Evolutionary conservation across 202 grass and related monocot genomes (phyloP), one percentile per base, ranked within the genome.

Genomic region (Carex sylvatica): DNA sequence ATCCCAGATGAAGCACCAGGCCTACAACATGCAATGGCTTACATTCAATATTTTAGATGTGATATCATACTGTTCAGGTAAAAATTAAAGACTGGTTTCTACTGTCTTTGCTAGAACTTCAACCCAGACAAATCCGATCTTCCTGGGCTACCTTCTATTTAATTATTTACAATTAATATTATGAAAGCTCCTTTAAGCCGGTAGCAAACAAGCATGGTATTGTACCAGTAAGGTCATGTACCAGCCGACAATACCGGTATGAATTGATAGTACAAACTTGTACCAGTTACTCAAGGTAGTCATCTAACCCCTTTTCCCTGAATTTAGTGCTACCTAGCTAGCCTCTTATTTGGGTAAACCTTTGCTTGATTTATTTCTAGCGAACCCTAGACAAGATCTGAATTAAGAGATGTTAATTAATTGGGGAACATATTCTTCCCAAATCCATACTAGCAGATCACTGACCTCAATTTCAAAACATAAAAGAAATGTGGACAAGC

Each of bases 1-100:
- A 95, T 95, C 56, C 92, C 96, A 67, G 96, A 99, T 16, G 96
- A 95, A 80, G 88, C 89, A 38, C 96, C 93, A 76, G 91, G 91
- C 87, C 96, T 99, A 85, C 13, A 91, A 63, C 38, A 64, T 22
- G 68, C 77, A 84, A 19, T 16, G 52, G 15, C 30, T 65, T 61
- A 28, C 4, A 70, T 28, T 54, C 54, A 54, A 46, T 52, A 22
- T 0, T 82, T 28, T 33, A 53, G 51, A 56, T 55, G 26, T 55
- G 6, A 56, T 33, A 56, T 55, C 52, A 38, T 18, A 60, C 31
- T 20, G 30, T 78, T 54, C 16, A 22, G 16, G 9, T 59, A 7
- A 58, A 77, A 52, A 51, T 52, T 26, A 58, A 36, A 36, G 6
- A 20, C 26, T 20, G 28, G 28, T 77, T 26, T 31, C 8, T 35